Evolutionary conservation across 2,329 filamentous ascomycete genomes (phyloP), one percentile per base, ranked within the genome.

Genomic region (Cadophora luteo-olivacea): DNA sequence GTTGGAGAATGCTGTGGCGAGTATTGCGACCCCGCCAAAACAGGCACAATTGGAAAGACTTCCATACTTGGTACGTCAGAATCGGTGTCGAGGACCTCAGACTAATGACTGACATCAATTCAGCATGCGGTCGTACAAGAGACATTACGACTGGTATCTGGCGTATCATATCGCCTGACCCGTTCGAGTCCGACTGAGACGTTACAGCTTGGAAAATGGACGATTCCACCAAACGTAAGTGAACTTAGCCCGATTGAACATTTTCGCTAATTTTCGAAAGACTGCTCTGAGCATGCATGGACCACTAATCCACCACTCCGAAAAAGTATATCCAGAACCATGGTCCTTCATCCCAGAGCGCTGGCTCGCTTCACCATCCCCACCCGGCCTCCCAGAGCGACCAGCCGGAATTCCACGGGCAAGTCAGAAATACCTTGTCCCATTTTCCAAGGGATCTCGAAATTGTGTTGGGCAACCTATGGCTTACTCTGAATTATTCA

Each of bases 11-110:
- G 73, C 75, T 24, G 69, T 77, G 36, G 73, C 75, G 25, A 69
- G 73, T 61, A 68, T 74, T 9, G 60, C 69, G 16, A 68, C 69
- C 1, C 68, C 74, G 33, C 66, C 69, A 11, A 64, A 58, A 0
- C 79, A 78, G 76, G 72, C 70, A 2, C 70, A 79, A n/a, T 73
- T 84, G 8, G 81, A 84, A 68, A 72, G 79, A 62, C 73, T 83
- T 9, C 81, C 82, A 0, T 84, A 82, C 67, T 69, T 80, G 63
- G 72, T 72, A 68, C 2, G 4, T 11, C 16, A 16, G 19, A 22
- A 7, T 22, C 22, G 45, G 22, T 4, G 4, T 4, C 16, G 9
- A 1, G n/a, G n/a, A n/a, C n/a, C n/a, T n/a, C n/a, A n/a, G n/a
- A n/a, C n/a, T n/a, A n/a, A n/a, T n/a, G n/a, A n/a, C n/a, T 69